Evolutionary conservation across 345 rosid species (phyloP).

Genomic region (Bretschneidera sinensis): DNA sequence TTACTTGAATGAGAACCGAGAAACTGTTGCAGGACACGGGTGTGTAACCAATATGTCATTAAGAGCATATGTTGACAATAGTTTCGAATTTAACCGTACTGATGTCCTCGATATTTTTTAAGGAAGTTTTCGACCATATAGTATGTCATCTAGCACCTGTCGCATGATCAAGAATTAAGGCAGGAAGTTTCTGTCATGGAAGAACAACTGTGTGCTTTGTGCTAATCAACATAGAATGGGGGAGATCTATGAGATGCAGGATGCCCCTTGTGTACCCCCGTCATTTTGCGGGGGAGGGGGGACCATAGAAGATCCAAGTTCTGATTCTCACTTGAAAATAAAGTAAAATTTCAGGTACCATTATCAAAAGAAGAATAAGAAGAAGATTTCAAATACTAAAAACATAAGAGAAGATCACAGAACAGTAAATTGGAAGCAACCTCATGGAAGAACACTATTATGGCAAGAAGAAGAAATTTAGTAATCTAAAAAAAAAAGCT

Average conservation of each 20-base stretch:
- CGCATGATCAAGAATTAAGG: not conserved
- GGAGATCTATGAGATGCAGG: too few relatives aligned
- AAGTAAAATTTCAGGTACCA: too few relatives aligned
- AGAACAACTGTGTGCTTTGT: not conserved
- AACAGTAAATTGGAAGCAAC: too few relatives aligned
- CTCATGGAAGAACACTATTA: not conserved
- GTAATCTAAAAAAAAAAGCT: too few relatives aligned
- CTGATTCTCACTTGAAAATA: too few relatives aligned
- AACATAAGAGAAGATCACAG: not conserved
- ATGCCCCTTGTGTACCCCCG: too few relatives aligned
- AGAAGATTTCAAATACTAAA: too few relatives aligned
- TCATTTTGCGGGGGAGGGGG: too few relatives aligned
- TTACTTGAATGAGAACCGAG: constrained; percentile 83
- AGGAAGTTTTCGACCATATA: constrained; percentile 42
- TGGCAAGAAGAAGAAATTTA: not conserved
- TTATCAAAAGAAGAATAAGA: too few relatives aligned
- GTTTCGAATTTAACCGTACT: constrained; percentile 52
- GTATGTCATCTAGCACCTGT: constrained; percentile 74
- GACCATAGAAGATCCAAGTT: too few relatives aligned
- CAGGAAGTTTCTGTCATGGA: constrained; percentile 1
- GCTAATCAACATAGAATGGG: not conserved
- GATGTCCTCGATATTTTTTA: constrained; percentile 61
- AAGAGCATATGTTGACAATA: constrained; percentile 55
- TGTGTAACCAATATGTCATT: constrained; percentile 75
- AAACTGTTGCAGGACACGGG: constrained; percentile 79